Conservation (phyloP, 495 filamentous ascomycete species). For the Neurospora cerealis region DNA sequence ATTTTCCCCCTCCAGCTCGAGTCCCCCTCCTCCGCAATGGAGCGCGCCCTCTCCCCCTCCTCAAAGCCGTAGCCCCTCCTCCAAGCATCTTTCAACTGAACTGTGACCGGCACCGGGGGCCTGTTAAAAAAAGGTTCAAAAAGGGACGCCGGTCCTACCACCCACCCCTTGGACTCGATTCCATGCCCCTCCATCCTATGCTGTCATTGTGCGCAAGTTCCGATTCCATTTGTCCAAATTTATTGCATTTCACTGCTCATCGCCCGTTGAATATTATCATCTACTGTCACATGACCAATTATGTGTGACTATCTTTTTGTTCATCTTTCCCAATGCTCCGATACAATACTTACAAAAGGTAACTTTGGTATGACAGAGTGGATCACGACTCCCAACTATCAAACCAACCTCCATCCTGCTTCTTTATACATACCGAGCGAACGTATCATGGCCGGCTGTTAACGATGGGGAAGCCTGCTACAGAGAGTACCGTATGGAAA, state of each 20-base stretch:
- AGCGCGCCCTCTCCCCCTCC: neutral
- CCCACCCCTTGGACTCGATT: neutral
- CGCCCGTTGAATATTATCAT: neutral
- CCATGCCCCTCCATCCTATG: conserved; percentile 4
- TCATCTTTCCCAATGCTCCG: neutral
- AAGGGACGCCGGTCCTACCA: neutral
- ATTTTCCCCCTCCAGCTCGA: neutral
- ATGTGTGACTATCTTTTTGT: neutral
- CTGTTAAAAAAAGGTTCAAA: neutral
- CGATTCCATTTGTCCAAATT: neutral
- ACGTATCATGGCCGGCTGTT: neutral
- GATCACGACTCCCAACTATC: neutral
- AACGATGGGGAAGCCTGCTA: neutral
- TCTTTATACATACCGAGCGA: neutral
- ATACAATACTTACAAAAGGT: neutral
- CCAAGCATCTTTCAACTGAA: neutral
- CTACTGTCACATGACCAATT: neutral
- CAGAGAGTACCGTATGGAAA: neutral
- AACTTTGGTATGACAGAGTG: neutral
- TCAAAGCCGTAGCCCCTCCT: neutral
- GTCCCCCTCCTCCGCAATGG: neutral
- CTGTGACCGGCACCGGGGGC: neutral
- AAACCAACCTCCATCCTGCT: no score
- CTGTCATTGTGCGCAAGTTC: conserved; percentile 9
- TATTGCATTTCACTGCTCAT: neutral